Conservation (phyloP, 495 filamentous ascomycete species). For the Neurospora cerealis region DNA sequence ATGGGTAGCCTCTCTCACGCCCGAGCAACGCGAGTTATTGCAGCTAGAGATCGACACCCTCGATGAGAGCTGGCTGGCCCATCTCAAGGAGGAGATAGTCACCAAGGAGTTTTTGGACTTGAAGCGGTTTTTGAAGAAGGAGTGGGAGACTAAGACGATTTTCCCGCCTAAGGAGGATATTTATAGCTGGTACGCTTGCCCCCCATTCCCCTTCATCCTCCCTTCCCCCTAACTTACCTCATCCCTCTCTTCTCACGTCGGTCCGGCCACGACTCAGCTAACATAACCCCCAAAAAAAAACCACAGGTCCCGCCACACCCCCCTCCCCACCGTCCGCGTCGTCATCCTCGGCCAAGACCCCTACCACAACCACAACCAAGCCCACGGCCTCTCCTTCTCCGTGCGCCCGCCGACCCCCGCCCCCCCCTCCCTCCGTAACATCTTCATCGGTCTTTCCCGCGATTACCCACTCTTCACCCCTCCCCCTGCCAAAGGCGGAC, state of each 20-base stretch:
- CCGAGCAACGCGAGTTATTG: constrained; percentile 74
- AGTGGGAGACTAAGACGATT: constrained; percentile 61
- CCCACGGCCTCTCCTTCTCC: constrained; percentile 90
- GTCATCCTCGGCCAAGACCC: constrained; percentile 95
- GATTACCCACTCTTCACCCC: constrained; percentile 74
- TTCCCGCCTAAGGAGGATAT: constrained; percentile 83
- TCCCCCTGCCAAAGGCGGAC: constrained; percentile 66
- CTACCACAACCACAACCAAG: constrained; percentile 93
- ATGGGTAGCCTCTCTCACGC: constrained; percentile 69
- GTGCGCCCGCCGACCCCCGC: constrained; percentile 81
- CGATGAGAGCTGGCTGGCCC: constrained; percentile 80
- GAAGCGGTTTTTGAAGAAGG: constrained; percentile 77
- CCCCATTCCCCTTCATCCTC: too few species aligned
- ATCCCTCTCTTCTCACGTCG: too few species aligned
- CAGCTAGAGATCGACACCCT: constrained; percentile 85
- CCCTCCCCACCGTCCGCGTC: constrained; percentile 72
- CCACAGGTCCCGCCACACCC: constrained; percentile 91
- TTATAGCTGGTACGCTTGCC: constrained; percentile 88
- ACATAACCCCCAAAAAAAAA: too few species aligned
- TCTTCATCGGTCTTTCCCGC: constrained; percentile 74
- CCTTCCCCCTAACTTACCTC: too few species aligned
- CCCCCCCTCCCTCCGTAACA: constrained; percentile 81
- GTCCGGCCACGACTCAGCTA: too few species aligned
- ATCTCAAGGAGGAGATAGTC: constrained; percentile 73
- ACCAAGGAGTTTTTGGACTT: constrained; percentile 71